phyloP scores from a whole-genome alignment of 148 eudicot species.

The Dianthus caryophyllus region DNA sequence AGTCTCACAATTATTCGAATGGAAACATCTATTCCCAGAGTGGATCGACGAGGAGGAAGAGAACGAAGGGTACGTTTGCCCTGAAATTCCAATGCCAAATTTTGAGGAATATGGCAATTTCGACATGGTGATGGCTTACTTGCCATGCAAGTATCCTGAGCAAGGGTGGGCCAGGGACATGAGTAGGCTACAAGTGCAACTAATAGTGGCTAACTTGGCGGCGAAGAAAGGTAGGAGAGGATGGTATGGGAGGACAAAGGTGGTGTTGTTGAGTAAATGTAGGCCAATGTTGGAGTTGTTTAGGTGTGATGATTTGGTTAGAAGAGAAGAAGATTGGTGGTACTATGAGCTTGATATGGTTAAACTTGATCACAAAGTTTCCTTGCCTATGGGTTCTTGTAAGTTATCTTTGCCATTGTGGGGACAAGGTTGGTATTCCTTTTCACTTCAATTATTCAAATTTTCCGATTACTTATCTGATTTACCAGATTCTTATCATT shows the following conservation, averaged over 20 bases:
- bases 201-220: conserved; percentile 54
- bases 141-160: conserved; percentile 62
- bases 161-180: conserved; percentile 75
- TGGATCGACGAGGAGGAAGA: conserved; percentile 97
- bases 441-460: no score
- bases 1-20: conserved; percentile 57
- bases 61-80: conserved; percentile 55
- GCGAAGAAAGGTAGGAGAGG: conserved; percentile 54
- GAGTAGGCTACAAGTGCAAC: conserved; percentile 65
- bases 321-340: conserved; percentile 89
- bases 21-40: conserved; percentile 86
- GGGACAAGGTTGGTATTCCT: conserved; percentile 57
- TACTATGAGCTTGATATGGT: conserved; percentile 43
- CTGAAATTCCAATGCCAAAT: conserved; percentile 77
- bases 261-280: conserved; percentile 73
- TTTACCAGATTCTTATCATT: no score
- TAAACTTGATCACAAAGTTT: conserved; percentile 54
- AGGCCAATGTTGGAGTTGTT: conserved; percentile 91
- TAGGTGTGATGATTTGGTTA: conserved; percentile 68
- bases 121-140: conserved; percentile 63
- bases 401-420: conserved; percentile 74
- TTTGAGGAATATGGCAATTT: conserved; percentile 35
- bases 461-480: no score
- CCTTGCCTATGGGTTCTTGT: conserved; percentile 81
- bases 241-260: conserved; percentile 45